phyloP scores from a whole-genome alignment of 31 red algal species.

The Porphyra umbilicalis region DNA sequence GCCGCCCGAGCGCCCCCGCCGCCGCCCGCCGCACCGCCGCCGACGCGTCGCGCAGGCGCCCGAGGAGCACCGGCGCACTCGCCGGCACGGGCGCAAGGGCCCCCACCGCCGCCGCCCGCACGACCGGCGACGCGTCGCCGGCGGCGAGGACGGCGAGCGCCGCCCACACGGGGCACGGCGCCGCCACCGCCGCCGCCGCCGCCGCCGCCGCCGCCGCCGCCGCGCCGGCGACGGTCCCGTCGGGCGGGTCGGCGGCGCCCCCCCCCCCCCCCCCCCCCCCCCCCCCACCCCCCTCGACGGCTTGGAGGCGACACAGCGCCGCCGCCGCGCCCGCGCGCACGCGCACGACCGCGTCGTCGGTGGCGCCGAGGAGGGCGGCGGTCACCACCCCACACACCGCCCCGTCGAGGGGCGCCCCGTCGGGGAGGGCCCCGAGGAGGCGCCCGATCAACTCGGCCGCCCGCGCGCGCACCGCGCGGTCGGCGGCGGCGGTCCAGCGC shows the following conservation, averaged over 20 bases:
- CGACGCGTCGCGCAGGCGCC: neutral
- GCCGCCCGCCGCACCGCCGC: neutral
- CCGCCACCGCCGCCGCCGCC: too few species aligned
- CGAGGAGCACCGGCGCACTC: neutral
- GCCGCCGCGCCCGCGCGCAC: slow-evolving; percentile 53
- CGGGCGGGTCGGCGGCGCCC: neutral
- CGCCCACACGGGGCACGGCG: neutral
- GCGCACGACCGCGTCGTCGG: slow-evolving; percentile 32
- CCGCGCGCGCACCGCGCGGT: slow-evolving; percentile 41
- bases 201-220: too few species aligned
- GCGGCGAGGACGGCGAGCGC: neutral
- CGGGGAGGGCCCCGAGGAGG: slow-evolving; percentile 24
- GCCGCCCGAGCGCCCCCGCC: neutral
- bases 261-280: neutral
- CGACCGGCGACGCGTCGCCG: neutral
- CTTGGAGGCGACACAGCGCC: slow-evolving; percentile 51
- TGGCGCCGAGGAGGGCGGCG: slow-evolving; percentile 11
- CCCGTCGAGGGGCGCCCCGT: slow-evolving; percentile 21
- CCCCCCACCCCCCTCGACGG: neutral
- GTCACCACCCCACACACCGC: slow-evolving; percentile 13
- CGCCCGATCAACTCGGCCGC: slow-evolving; percentile 28
- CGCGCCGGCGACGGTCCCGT: too few species aligned
- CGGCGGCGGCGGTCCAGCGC: slow-evolving; percentile 5
- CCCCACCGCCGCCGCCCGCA: neutral
- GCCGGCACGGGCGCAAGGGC: neutral